A percentile compares a stretch with the other conserved stretches of the same genome.
Evolutionary conservation across 108 stramenopile species (phyloP).

Genomic region (Pseudonitzschia multistriata): DNA sequence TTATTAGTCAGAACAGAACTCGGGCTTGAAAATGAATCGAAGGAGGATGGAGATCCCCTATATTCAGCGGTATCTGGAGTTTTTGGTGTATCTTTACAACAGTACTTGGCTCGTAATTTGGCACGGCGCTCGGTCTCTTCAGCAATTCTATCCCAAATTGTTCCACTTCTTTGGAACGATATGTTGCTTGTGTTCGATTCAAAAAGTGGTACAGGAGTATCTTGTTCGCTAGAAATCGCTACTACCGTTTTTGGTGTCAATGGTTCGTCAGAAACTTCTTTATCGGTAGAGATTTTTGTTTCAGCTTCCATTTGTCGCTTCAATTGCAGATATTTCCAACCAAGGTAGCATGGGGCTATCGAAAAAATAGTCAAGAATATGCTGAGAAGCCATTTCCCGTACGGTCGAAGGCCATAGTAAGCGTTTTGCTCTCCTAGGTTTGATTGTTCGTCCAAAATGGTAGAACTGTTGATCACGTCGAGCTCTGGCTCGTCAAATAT

Average conservation of each 20-base stretch:
- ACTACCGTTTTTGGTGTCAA: neutral
- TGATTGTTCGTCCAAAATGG: neutral
- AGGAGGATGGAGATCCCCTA: neutral
- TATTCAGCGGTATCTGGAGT: neutral
- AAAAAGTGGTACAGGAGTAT: neutral
- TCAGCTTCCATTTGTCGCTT: neutral
- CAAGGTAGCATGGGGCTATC: neutral
- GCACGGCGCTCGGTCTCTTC: conserved; percentile 10
- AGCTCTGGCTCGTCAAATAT: neutral
- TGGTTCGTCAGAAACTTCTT: neutral
- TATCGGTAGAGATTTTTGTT: neutral
- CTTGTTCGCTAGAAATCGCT: neutral
- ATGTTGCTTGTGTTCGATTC: neutral
- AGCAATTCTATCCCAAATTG: conserved; percentile 15
- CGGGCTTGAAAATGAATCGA: neutral
- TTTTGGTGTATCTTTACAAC: neutral
- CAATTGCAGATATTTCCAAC: conserved; percentile 4
- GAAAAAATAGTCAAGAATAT: neutral
- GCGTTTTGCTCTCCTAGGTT: neutral
- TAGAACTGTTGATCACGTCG: neutral
- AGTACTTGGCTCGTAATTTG: conserved; percentile 16
- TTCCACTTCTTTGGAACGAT: neutral
- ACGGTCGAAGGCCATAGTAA: neutral
- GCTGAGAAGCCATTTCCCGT: neutral
- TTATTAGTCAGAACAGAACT: neutral